phyloP scores from a whole-genome alignment of 306 rosid species.

The Pyrus communis region DNA sequence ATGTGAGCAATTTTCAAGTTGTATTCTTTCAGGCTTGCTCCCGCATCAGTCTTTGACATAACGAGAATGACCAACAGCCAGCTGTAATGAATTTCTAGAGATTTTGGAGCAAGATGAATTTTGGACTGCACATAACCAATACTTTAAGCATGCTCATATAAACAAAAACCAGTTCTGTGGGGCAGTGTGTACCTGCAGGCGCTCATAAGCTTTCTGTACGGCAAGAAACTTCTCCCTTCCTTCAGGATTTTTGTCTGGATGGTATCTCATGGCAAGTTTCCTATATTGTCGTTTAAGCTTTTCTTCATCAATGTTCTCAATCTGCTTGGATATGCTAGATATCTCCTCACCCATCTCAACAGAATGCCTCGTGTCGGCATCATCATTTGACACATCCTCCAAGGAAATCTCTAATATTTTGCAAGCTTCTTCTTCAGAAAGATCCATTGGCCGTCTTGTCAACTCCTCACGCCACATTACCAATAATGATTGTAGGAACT shows the following conservation, averaged over 20 bases:
- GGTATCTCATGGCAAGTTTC: slow-evolving; percentile 98
- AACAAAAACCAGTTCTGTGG: not conserved
- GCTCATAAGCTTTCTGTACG: slow-evolving; percentile 98
- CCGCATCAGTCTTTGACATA: not conserved
- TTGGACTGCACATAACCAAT: not conserved
- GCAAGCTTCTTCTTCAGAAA: slow-evolving; percentile 98
- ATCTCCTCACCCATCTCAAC: slow-evolving; percentile 48
- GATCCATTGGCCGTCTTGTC: slow-evolving; percentile 98
- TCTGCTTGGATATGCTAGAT: slow-evolving; percentile 70
- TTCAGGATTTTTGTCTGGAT: slow-evolving; percentile 99
- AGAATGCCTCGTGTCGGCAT: slow-evolving; percentile 37
- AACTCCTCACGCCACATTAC: slow-evolving; percentile 99
- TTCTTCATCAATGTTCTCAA: slow-evolving; percentile 98
- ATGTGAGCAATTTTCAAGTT: no score
- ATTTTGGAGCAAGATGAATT: not conserved
- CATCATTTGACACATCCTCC: slow-evolving; percentile 71
- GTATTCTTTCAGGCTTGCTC: no score
- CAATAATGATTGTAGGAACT: slow-evolving; percentile 90
- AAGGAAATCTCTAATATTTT: slow-evolving; percentile 85
- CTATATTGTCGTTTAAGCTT: slow-evolving; percentile 94
- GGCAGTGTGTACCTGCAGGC: slow-evolving; percentile 68
- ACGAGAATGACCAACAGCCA: not conserved
- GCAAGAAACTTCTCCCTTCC: slow-evolving; percentile 97
- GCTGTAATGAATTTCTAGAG: not conserved
- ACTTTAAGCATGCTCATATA: not conserved